Base-by-base conservation (phyloP, 2,329 filamentous ascomycete species). In the Ascochyta viciae-villosae region DNA sequence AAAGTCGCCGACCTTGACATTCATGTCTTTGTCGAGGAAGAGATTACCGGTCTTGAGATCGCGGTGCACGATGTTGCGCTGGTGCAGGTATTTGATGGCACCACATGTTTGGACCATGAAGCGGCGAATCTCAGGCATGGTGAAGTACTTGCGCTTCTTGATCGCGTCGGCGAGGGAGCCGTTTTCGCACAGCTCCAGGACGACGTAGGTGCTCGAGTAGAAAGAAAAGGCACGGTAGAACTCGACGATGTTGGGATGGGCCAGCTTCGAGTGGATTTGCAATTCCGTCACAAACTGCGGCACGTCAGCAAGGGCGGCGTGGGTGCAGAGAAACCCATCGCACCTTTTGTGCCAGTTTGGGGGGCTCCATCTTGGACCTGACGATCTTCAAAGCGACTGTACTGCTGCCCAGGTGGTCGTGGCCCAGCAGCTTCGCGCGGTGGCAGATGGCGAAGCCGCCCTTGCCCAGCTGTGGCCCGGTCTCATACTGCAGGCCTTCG, bases 21-120 rank as follows among this genome's bases (percentile, higher is more conserved):
- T 96, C 94, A 99, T 97, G 64, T 92, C 83, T 50, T 87, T 86
- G 75, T 99, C 95, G 48, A 99, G 83, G 70, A 99, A 99, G 64
- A 99, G 89, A 74, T 99, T 99, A 44, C 95, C 96, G 82, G 97
- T 98, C 78, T 99, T 99, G 66, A 99, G 78, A 76, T 99, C 95
- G 45, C 95, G 87, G 77, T 99, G 95, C 45, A 98, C 96, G 60
- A 99, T 96, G 63, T 94, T 95, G 73, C 96, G 90, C 70, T 88
- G 88, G 76, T 99, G 96, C 82, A 99, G 90, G 74, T 99, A 99
- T 77, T 98, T 98, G 77, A 99, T 94, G 34, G 95, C 95, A 33
- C 95, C 95, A 63, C 94, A 92, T 57, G 97, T 92, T 76, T 99
- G 95, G 37, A 99, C 87, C 58, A 95, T 89, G 75, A 96, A 96